phyloP scores from a whole-genome alignment of 1,284 basidiomycete species.

The Grifola frondosa region DNA sequence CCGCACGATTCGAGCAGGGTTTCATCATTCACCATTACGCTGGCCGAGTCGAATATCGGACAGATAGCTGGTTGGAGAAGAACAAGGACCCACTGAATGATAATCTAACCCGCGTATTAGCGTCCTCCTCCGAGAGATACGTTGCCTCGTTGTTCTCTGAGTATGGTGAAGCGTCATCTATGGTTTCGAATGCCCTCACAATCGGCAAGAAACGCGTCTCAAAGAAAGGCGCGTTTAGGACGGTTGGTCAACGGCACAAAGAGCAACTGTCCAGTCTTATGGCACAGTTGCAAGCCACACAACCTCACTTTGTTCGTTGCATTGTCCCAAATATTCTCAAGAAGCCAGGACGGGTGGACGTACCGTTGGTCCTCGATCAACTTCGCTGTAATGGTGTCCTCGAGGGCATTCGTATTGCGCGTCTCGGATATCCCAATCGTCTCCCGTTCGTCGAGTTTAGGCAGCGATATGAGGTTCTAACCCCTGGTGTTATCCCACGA shows the following conservation, averaged over 20 bases:
- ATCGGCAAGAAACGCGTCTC: conserved; percentile 75
- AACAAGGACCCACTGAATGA: conserved; percentile 99
- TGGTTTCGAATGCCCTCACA: conserved; percentile 41
- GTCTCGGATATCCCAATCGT: conserved; percentile 96
- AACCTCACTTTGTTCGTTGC: conserved; percentile 98
- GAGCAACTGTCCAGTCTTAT: conserved; percentile 94
- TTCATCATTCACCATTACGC: conserved; percentile 98
- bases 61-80: conserved; percentile 98
- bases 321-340: conserved; percentile 96
- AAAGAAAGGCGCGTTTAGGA: conserved; percentile 97
- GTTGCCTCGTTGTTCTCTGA: conserved; percentile 87
- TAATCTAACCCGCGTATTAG: conserved; percentile 89
- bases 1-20: conserved; percentile 89
- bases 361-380: conserved; percentile 95
- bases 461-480: conserved; percentile 94
- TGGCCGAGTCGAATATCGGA: conserved; percentile 94
- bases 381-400: conserved; percentile 98
- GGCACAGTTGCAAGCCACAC: conserved; percentile 89
- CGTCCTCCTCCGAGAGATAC: conserved; percentile 81
- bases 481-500: conserved; percentile 87
- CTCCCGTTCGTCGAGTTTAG: conserved; percentile 97
- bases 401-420: conserved; percentile 97
- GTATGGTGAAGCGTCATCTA: conserved; percentile 51
- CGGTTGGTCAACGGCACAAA: conserved; percentile 94
- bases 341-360: conserved; percentile 90